Evolutionary conservation across 2,329 filamentous ascomycete genomes (phyloP), one percentile per base, ranked within the genome.

Genomic region (Neodidymelliopsis sp.): DNA sequence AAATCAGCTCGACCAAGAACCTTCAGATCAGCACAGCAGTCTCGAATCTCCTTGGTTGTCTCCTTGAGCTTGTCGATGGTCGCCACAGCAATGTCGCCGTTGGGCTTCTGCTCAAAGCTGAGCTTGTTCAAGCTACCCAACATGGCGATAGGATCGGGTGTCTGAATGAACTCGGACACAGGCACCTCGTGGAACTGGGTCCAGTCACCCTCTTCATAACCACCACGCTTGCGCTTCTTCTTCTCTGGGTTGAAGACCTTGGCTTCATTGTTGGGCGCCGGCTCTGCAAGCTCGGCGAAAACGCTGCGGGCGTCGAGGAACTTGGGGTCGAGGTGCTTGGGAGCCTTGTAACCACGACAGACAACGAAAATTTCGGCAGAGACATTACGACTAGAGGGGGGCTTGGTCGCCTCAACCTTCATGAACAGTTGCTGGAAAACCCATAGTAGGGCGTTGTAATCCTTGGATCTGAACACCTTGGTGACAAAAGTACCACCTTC

Each of bases 321-420:
- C 60, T 90, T 90, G 8, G 93, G 91, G 67, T 99, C 94, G 50
- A 99, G 84, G 56, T 86, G 84, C 76, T 97, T 97, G 3, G 94
- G 94, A 0, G 93, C 93, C 76, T 97, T 97, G 80, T 86, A 99
- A 15, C 93, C 94, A 59, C 88, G 85, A 75, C 93, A 97, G 24
- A 99, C 94, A 57, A 97, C 93, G 78, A 99, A 99, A 29, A 97
- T 97, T 79, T 99, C 94, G 59, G 94, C 94, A 6, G 91, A 97
- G 41, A 99, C 93, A 66, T 96, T 97, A 79, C 94, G 84, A 7
- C 91, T 96, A 0, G 91, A 96, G 0, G 94, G 94, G 3, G 94
- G 94, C 74, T 99, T 99, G 4, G 94, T 99, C 37, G 95, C 93
- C 71, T 99, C 93, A 56, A 99, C 94, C 60, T 94, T 95, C 36